phyloP scores from a whole-genome alignment of 108 stramenopile species.

The Stephanodiscus minutulus region DNA sequence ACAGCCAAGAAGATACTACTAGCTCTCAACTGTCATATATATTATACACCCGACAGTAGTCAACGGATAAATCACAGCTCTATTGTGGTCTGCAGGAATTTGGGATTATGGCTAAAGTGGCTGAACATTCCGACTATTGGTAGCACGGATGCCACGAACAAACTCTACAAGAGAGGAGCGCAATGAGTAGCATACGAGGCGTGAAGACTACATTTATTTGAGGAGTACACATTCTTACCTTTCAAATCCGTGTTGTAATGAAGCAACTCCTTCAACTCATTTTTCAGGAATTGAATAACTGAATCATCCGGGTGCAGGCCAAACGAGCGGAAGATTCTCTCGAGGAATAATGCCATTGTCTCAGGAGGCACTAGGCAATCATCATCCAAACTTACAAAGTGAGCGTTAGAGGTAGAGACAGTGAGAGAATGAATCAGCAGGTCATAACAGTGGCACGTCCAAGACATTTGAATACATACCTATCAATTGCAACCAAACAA shows the following conservation, averaged over 20 bases:
- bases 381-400: slow-evolving; percentile 21
- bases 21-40: too few relatives aligned
- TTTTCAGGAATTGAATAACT: slow-evolving; percentile 19
- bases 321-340: slow-evolving; percentile 19
- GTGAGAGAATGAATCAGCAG: not conserved
- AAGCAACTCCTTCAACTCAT: slow-evolving; percentile 35
- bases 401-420: not conserved
- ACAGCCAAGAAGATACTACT: too few relatives aligned
- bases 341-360: slow-evolving; percentile 20
- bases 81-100: too few relatives aligned
- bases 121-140: not conserved
- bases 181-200: too few relatives aligned
- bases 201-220: too few relatives aligned
- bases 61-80: not conserved
- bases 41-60: too few relatives aligned
- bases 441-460: not conserved
- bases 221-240: not conserved
- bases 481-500: slow-evolving; percentile 33
- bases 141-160: slow-evolving; percentile 23
- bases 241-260: slow-evolving; percentile 33
- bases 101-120: not conserved
- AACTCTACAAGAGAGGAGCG: slow-evolving; percentile 12
- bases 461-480: slow-evolving; percentile 13
- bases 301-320: slow-evolving; percentile 20
- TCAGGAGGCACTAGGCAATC: slow-evolving; percentile 18